phyloP scores from a whole-genome alignment of 257 asterid genomes.

The Craterostigma plantagineum region DNA sequence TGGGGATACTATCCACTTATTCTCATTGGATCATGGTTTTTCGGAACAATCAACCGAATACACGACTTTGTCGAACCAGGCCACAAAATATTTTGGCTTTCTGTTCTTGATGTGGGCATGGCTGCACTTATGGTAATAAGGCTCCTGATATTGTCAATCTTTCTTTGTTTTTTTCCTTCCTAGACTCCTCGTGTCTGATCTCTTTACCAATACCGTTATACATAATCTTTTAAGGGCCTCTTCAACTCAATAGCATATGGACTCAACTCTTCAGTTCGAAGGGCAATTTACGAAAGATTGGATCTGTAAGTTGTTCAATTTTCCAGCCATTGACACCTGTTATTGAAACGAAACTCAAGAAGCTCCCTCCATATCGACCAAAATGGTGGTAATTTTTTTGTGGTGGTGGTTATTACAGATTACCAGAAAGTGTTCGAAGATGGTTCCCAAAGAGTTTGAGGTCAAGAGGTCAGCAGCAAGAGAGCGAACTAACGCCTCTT shows the following conservation, averaged over 20 bases:
- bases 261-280: constrained; percentile 82
- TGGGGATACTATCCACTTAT: constrained; percentile 99
- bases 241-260: constrained; percentile 94
- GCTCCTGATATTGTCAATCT: not conserved
- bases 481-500: constrained; percentile 56
- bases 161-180: not conserved
- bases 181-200: constrained; percentile 1
- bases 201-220: constrained; percentile 5
- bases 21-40: constrained; percentile 92
- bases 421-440: constrained; percentile 66
- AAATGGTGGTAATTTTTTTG: not conserved
- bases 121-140: constrained; percentile 85
- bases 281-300: constrained; percentile 70
- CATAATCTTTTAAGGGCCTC: constrained; percentile 50
- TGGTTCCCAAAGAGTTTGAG: constrained; percentile 61
- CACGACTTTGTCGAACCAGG: constrained; percentile 86
- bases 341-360: too few relatives aligned
- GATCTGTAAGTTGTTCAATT: constrained; percentile 53
- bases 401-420: constrained; percentile 25
- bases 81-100: constrained; percentile 89
- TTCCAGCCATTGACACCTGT: not conserved
- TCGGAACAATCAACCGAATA: constrained; percentile 90
- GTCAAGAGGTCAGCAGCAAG: constrained; percentile 64
- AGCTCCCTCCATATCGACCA: too few relatives aligned
- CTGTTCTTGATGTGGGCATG: constrained; percentile 91